These are phyloP conservation scores for Picea sitchensis DNA, from an alignment of 75 land plant species.

Conservation along the genomic window DNA sequence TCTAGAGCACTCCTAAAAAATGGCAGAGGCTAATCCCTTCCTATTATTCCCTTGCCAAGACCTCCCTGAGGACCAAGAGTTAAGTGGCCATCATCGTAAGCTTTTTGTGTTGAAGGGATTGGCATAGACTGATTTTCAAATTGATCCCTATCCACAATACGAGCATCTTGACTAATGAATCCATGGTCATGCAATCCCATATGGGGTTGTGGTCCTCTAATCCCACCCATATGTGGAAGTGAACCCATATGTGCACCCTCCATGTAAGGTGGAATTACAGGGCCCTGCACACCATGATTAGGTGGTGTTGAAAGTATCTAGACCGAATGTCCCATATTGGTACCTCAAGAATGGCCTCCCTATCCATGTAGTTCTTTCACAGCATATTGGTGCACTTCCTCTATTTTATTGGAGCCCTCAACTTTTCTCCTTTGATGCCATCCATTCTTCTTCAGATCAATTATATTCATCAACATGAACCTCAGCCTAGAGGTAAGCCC, in stretches of 20 bases:
- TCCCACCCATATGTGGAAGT: conserved; percentile 15
- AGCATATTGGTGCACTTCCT: conserved; percentile 44
- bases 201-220: conserved; percentile 15
- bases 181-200: not conserved
- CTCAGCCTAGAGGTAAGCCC: conserved; percentile 39
- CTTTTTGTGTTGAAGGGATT: conserved; percentile 30
- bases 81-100: conserved; percentile 24
- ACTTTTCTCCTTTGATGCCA: conserved; percentile 53
- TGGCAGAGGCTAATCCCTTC: conserved; percentile 14
- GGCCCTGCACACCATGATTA: conserved; percentile 21
- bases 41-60: conserved; percentile 29
- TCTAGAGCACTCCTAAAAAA: conserved; percentile 20
- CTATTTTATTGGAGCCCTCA: conserved; percentile 48
- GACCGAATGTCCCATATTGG: conserved; percentile 13
- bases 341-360: conserved; percentile 25
- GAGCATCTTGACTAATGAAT: conserved; percentile 23
- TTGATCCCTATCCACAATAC: conserved; percentile 22
- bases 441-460: conserved; percentile 34
- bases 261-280: conserved; percentile 19
- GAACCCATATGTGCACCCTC: conserved; percentile 15
- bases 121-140: conserved; percentile 28
- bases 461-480: conserved; percentile 36
- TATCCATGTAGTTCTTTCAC: conserved; percentile 17
- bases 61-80: conserved; percentile 44
- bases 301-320: conserved; percentile 6